These are phyloP conservation scores for Exophiala sp. DNA, from an alignment of 2,329 filamentous ascomycete genomes.

Conservation along the genomic window DNA sequence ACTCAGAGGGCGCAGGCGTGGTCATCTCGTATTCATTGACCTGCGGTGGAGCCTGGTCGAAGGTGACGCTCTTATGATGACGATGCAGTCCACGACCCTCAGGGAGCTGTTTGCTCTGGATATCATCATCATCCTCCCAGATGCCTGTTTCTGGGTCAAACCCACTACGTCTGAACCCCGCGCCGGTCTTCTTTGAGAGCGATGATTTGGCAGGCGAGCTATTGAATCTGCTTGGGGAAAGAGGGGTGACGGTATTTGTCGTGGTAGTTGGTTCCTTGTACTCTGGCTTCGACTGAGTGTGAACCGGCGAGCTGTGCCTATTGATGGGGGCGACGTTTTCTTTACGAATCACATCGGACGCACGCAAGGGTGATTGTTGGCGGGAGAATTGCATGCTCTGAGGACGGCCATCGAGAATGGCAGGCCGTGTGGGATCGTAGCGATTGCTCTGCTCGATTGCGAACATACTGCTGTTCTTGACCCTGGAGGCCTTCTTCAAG, in stretches of 20 bases:
- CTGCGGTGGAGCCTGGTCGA: slow-evolving; percentile 86
- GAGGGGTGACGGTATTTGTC: slow-evolving; percentile 32
- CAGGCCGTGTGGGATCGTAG: slow-evolving; percentile 76
- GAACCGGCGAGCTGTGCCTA: slow-evolving; percentile 31
- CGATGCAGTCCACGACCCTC: slow-evolving; percentile 66
- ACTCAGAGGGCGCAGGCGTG: slow-evolving; percentile 82
- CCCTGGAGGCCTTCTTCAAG: slow-evolving; percentile 85
- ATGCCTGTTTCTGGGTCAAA: slow-evolving; percentile 64
- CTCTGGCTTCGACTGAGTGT: slow-evolving; percentile 40
- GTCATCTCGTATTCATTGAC: slow-evolving; percentile 98
- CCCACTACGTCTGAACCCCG: slow-evolving; percentile 35
- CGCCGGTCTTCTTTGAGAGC: slow-evolving; percentile 60
- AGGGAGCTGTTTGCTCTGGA: slow-evolving; percentile 54
- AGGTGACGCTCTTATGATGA: slow-evolving; percentile 94
- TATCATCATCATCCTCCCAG: slow-evolving; percentile 62
- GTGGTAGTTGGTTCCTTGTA: slow-evolving; percentile 16
- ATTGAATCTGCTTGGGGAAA: slow-evolving; percentile 61
- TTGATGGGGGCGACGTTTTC: slow-evolving; percentile 39
- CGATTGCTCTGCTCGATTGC: slow-evolving; percentile 86
- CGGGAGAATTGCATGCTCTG: slow-evolving; percentile 39
- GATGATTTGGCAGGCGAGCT: slow-evolving; percentile 85
- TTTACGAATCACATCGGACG: slow-evolving; percentile 45
- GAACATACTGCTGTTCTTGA: slow-evolving; percentile 97
- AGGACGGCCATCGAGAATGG: slow-evolving; percentile 63
- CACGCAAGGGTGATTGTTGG: slow-evolving; percentile 14